Conservation (phyloP, 2,329 filamentous ascomycete genomes). For the Diaporthe citri region DNA sequence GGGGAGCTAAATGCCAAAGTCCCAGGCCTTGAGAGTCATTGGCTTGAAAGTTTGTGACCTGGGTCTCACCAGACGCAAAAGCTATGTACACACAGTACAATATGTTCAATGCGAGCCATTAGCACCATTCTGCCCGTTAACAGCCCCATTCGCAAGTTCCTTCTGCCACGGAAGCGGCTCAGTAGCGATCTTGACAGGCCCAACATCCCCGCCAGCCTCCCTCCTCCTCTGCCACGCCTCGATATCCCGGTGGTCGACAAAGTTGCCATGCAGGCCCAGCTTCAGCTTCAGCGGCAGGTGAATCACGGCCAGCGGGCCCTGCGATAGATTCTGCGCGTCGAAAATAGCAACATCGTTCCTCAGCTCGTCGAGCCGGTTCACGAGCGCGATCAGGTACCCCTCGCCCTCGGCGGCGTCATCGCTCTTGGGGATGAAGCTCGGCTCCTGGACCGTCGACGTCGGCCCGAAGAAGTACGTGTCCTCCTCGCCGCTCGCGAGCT, state of each 20-base stretch:
- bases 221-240: slow-evolving; percentile 56
- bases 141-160: slow-evolving; percentile 6
- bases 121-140: slow-evolving; percentile 21
- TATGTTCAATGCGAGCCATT: not conserved
- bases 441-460: slow-evolving; percentile 64
- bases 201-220: slow-evolving; percentile 51
- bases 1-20: not conserved
- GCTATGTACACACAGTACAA: not conserved
- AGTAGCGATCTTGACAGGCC: slow-evolving; percentile 52
- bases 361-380: slow-evolving; percentile 59
- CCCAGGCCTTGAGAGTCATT: not conserved
- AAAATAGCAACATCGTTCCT: slow-evolving; percentile 60
- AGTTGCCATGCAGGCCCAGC: slow-evolving; percentile 58
- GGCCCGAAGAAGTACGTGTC: slow-evolving; percentile 59
- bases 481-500: slow-evolving; percentile 47
- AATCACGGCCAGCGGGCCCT: slow-evolving; percentile 55
- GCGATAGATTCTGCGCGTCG: slow-evolving; percentile 53
- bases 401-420: slow-evolving; percentile 60
- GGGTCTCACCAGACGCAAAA: not conserved
- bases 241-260: slow-evolving; percentile 57
- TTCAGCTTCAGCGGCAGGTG: slow-evolving; percentile 57
- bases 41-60: not conserved
- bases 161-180: slow-evolving; percentile 56
- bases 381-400: slow-evolving; percentile 61
- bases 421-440: slow-evolving; percentile 62